Percentiles rank a stretch among this genome's conserved stretches.
Evolutionary conservation across 345 rosid species (phyloP).

Genomic region (Alliaria petiolata): DNA sequence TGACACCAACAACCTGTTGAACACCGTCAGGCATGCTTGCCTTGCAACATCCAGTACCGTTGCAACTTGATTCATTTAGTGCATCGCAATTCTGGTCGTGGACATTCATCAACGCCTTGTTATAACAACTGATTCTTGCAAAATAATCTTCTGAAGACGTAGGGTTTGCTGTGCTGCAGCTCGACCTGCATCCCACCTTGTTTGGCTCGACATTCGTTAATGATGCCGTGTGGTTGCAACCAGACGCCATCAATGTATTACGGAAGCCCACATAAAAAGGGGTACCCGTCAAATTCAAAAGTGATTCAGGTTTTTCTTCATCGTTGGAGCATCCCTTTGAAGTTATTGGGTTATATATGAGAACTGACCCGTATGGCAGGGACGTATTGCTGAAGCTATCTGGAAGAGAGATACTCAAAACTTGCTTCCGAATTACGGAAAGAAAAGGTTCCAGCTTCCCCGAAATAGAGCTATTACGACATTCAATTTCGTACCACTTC

Average conservation of each 20-base stretch:
- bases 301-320: background rate
- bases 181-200: slow-evolving; percentile 33
- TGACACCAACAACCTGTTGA: background rate
- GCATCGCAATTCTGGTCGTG: too few species aligned
- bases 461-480: background rate
- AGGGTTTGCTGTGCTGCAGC: slow-evolving; percentile 2
- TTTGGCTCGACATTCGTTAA: background rate
- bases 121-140: background rate
- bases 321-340: slow-evolving; percentile 24
- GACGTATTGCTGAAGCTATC: too few species aligned
- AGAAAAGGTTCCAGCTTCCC: slow-evolving; percentile 20
- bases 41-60: slow-evolving; percentile 35
- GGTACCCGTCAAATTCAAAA: slow-evolving; percentile 17
- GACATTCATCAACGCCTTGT: background rate
- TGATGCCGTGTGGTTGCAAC: slow-evolving; percentile 23
- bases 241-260: slow-evolving; percentile 27
- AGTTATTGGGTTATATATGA: background rate
- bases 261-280: background rate
- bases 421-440: background rate
- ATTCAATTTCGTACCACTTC: too few species aligned
- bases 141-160: background rate
- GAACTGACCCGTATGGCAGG: background rate
- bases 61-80: background rate
- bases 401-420: background rate
- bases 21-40: background rate